phyloP scores from a whole-genome alignment of 805 yeast species.

The Candida quercuum region DNA sequence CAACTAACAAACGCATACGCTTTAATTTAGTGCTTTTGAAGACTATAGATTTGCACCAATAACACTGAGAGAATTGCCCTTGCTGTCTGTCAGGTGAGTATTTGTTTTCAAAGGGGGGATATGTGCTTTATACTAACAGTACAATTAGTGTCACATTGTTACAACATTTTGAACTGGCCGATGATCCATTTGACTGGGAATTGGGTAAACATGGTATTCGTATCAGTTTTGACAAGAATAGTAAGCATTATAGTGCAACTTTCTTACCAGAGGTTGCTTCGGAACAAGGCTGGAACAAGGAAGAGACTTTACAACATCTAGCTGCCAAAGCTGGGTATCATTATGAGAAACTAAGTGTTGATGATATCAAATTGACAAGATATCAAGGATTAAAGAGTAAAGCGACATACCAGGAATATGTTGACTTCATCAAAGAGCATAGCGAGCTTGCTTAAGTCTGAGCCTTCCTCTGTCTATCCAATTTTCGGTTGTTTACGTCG shows the following conservation, averaged over 20 bases:
- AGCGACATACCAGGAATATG: conserved; percentile 36
- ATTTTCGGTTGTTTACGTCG: too few species aligned
- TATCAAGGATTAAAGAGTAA: conserved; percentile 50
- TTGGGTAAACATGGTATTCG: conserved; percentile 81
- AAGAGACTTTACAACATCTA: conserved; percentile 64
- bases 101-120: too few species aligned
- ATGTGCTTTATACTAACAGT: background rate
- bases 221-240: conserved; percentile 41
- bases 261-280: conserved; percentile 86
- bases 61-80: conserved; percentile 42
- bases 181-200: conserved; percentile 64
- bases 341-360: conserved; percentile 27
- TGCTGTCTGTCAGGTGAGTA: conserved; percentile 39
- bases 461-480: too few species aligned
- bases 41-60: conserved; percentile 79
- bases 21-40: conserved; percentile 48
- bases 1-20: conserved; percentile 4
- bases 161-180: conserved; percentile 48
- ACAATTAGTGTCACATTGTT: conserved; percentile 52
- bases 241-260: conserved; percentile 57
- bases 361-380: conserved; percentile 40
- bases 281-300: conserved; percentile 79
- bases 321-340: conserved; percentile 64
- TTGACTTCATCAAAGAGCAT: conserved; percentile 6
- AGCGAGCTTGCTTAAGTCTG: too few species aligned